These are phyloP conservation scores for Boletus rufocinnamomeus DNA, from an alignment of 768 basidiomycete genomes.

Conservation along the genomic window DNA sequence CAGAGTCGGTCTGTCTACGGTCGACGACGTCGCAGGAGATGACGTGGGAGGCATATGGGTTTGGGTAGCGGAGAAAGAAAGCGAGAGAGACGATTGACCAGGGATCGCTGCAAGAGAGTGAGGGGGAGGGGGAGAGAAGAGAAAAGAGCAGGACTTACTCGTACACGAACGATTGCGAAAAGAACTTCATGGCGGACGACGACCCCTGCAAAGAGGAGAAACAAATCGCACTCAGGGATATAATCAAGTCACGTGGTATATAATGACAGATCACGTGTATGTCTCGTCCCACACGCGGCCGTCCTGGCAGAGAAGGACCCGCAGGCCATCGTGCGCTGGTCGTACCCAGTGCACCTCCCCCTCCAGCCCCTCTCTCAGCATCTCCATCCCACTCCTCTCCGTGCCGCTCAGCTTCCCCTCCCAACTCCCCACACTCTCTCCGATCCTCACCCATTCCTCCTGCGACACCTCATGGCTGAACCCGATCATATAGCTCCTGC, in stretches of 20 bases:
- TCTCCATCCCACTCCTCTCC: constrained; percentile 45
- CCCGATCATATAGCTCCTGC: constrained; percentile 70
- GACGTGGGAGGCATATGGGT: constrained; percentile 92
- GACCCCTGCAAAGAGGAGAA: constrained; percentile 33
- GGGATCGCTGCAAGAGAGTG: constrained; percentile 64
- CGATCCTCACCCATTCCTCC: constrained; percentile 71
- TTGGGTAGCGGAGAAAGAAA: constrained; percentile 94
- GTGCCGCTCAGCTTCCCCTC: constrained; percentile 30
- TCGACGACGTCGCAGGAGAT: constrained; percentile 95
- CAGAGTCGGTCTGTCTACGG: constrained; percentile 68
- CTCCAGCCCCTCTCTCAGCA: constrained; percentile 48
- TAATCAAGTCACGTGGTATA: constrained; percentile 14
- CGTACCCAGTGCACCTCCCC: constrained; percentile 59
- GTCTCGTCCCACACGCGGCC: constrained; percentile 53
- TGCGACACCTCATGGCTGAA: constrained; percentile 79
- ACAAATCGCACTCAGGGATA: neutral
- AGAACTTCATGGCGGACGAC: constrained; percentile 54
- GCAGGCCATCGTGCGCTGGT: constrained; percentile 76
- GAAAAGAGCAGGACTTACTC: constrained; percentile 40
- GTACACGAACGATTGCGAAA: constrained; percentile 57
- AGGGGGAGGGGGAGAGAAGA: fast-evolving
- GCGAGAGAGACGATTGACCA: constrained; percentile 92
- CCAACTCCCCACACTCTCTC: constrained; percentile 48
- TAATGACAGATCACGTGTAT: constrained; percentile 36
- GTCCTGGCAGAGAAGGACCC: constrained; percentile 47